phyloP scores from a whole-genome alignment of 2,329 filamentous ascomycete genomes.

The Ceratocystiopsis minuta region DNA sequence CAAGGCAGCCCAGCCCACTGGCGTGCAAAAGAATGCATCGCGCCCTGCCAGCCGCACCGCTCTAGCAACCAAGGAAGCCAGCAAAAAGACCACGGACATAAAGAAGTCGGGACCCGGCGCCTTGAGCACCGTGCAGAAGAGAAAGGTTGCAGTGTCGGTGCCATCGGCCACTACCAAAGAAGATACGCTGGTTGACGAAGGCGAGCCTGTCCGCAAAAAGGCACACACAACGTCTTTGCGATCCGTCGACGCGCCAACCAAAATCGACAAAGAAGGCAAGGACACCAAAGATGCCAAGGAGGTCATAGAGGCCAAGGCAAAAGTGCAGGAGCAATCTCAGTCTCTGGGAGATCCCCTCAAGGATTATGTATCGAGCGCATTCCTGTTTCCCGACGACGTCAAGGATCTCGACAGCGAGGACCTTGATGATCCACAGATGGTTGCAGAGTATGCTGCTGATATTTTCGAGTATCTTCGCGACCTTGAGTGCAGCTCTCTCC shows the following conservation, averaged over 20 bases:
- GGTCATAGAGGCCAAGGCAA: not conserved
- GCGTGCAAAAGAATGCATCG: constrained; percentile 62
- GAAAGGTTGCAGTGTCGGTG: constrained; percentile 29
- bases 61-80: constrained; percentile 22
- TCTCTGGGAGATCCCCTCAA: constrained; percentile 11
- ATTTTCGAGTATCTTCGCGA: constrained; percentile 93
- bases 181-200: constrained; percentile 39
- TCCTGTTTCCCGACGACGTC: constrained; percentile 21
- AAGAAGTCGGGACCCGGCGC: constrained; percentile 60
- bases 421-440: constrained; percentile 87
- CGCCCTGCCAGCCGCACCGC: constrained; percentile 38
- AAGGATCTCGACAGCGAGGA: constrained; percentile 73
- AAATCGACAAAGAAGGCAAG: constrained; percentile 20
- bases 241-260: constrained; percentile 26
- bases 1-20: constrained; percentile 66
- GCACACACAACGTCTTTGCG: constrained; percentile 21
- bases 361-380: constrained; percentile 13
- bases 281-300: constrained; percentile 19
- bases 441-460: constrained; percentile 88
- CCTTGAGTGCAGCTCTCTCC: constrained; percentile 59
- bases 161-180: constrained; percentile 39
- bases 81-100: constrained; percentile 45
- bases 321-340: constrained; percentile 15
- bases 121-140: constrained; percentile 46
- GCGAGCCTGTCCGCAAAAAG: constrained; percentile 54